Evolutionary conservation across 768 basidiomycete species (phyloP), one percentile per base, ranked within the genome.

Genomic region (Termitomyces sp.): DNA sequence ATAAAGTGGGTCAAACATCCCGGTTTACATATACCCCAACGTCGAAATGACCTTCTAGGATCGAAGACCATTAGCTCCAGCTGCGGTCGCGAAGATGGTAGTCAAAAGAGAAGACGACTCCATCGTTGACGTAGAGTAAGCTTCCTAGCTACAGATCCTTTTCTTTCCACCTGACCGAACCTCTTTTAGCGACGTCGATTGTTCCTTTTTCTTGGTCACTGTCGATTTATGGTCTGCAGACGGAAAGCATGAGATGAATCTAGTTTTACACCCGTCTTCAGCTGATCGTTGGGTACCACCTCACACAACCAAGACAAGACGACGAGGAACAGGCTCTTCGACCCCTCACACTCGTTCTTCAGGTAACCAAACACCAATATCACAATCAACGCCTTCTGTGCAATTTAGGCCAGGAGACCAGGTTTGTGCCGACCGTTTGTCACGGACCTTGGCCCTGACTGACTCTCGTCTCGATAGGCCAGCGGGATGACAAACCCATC

Each of bases 201-300:
- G 80, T 59, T 89, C 90, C 1, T 95, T 94, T 72, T 91, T 98
- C 68, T 71, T 97, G 43, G 87, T 93, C 28, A 90, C 91, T 17
- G 92, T 92, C n/a, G 94, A 97, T 72, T 74, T 98, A 2, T 96
- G 93, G 90, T 91, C 91, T 0, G 79, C 78, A 44, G 92, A 94
- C 63, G 88, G 84, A 14, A 84, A 79, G 61, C 80, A 85, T 31
- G 91, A 96, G 66, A 87, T 88, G 75, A 96, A 96, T 68, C 82
- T 96, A 15, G 91, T 97, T 43, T 76, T 91, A 21, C 92, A 94
- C 66, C 91, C 94, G 0, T 88, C 88, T 0, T 84, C 91, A 4
- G 75, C 83, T 35, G 89, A 91, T 66, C 83, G 89, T 51, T 88
- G 85, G 69, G 77, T 82, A n/a, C 79, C 87, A 1, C 66, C 77